Conservation (phyloP, 2,329 filamentous ascomycete genomes). For the Nigrospora oryzae region DNA sequence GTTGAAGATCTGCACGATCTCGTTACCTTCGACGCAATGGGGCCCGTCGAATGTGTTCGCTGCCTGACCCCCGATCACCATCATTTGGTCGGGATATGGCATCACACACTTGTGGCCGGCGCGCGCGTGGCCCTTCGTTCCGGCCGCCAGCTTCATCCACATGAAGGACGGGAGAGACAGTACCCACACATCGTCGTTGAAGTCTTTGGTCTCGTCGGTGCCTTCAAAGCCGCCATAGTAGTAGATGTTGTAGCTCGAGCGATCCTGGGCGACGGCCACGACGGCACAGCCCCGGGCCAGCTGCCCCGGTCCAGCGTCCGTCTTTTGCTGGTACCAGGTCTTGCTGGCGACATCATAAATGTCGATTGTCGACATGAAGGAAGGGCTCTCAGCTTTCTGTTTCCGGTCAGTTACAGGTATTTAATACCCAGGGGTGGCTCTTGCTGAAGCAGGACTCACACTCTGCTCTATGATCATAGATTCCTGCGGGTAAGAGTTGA, state of each 20-base stretch:
- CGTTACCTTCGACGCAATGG: slow-evolving; percentile 39
- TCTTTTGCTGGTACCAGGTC: slow-evolving; percentile 62
- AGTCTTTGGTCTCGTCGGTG: slow-evolving; percentile 25
- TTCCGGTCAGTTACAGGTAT: not conserved
- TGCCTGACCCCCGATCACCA: slow-evolving; percentile 63
- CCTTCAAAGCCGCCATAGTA: slow-evolving; percentile 72
- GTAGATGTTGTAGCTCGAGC: slow-evolving; percentile 73
- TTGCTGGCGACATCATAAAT: slow-evolving; percentile 66
- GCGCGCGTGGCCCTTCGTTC: slow-evolving; percentile 43
- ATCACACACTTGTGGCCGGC: slow-evolving; percentile 69
- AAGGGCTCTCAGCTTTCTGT: slow-evolving; percentile 55
- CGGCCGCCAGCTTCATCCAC: slow-evolving; percentile 52
- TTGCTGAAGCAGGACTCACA: slow-evolving; percentile 20
- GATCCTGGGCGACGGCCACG: slow-evolving; percentile 61
- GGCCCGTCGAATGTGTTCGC: slow-evolving; percentile 15
- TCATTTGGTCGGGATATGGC: slow-evolving; percentile 72
- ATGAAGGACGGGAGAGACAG: slow-evolving; percentile 73
- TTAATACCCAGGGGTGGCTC: too few relatives aligned
- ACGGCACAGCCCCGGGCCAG: slow-evolving; percentile 64
- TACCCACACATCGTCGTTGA: slow-evolving; percentile 68
- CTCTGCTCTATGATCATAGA: slow-evolving; percentile 27
- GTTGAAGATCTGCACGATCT: slow-evolving; percentile 61
- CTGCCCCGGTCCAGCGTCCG: slow-evolving; percentile 47
- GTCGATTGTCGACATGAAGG: slow-evolving; percentile 65
- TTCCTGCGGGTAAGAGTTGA: slow-evolving; percentile 6